Conservation (phyloP, 352 stramenopile species). For the Pythium aristosporum region DNA sequence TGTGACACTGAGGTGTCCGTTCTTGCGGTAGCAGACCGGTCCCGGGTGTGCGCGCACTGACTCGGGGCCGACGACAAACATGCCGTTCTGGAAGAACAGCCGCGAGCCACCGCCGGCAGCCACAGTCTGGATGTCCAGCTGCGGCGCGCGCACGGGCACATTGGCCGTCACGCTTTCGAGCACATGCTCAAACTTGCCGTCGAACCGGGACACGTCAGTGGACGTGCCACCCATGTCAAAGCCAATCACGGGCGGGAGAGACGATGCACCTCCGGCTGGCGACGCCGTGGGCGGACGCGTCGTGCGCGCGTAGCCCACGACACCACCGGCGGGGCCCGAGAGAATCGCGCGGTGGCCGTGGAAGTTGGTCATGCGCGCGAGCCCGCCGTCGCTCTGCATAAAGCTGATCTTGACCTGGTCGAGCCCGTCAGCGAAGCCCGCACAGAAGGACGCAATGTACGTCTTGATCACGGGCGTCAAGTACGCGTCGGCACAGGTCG, state of each 20-base stretch:
- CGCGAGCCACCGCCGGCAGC: conserved; percentile 95
- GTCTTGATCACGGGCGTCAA: conserved; percentile 97
- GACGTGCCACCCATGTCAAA: conserved; percentile 99
- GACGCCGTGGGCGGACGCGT: conserved; percentile 50
- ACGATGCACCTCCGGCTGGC: conserved; percentile 4
- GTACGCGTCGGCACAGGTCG: conserved; percentile 97
- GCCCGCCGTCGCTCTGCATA: conserved; percentile 98
- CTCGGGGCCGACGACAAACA: conserved; percentile 98
- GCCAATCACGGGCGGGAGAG: conserved; percentile 87
- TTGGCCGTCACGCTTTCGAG: conserved; percentile 98
- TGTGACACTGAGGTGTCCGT: conserved; percentile 95
- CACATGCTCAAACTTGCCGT: conserved; percentile 96
- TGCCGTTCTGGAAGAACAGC: conserved; percentile 96
- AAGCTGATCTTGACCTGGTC: conserved; percentile 94
- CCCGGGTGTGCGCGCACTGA: conserved; percentile 96
- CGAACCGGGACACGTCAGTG: conserved; percentile 97
- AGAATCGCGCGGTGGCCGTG: conserved; percentile 92
- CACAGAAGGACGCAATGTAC: conserved; percentile 96
- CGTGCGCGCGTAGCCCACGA: conserved; percentile 97
- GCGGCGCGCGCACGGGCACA: conserved; percentile 96
- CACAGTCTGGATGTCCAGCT: conserved; percentile 99
- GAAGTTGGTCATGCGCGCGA: conserved; percentile 95
- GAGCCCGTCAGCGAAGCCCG: conserved; percentile 94
- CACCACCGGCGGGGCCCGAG: conserved; percentile 92
- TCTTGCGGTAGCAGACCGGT: conserved; percentile 97